phyloP scores from a whole-genome alignment of 2,329 filamentous ascomycete species.

The Sodiomyces alkalinus region DNA sequence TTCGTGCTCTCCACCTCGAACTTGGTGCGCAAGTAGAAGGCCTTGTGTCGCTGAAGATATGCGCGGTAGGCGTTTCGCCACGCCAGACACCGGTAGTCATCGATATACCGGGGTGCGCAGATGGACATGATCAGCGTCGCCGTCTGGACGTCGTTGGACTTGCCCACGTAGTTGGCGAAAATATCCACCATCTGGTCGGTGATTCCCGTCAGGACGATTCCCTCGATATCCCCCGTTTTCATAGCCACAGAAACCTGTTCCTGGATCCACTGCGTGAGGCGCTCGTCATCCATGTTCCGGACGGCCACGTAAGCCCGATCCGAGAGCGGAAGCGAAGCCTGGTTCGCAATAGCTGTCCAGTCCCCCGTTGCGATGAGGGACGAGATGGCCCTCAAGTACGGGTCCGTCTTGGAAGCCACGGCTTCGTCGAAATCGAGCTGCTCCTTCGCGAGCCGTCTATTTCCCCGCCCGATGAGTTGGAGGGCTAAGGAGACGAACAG shows the following conservation, averaged over 20 bases:
- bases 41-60: slow-evolving; percentile 57
- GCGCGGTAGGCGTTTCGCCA: slow-evolving; percentile 62
- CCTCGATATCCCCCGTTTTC: slow-evolving; percentile 57
- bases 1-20: slow-evolving; percentile 67
- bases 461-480: slow-evolving; percentile 43
- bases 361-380: slow-evolving; percentile 62
- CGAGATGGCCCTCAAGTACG: slow-evolving; percentile 67
- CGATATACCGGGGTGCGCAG: slow-evolving; percentile 60
- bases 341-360: slow-evolving; percentile 60
- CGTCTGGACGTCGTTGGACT: slow-evolving; percentile 66
- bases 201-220: slow-evolving; percentile 64
- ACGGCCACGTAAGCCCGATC: slow-evolving; percentile 64
- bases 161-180: slow-evolving; percentile 59
- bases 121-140: slow-evolving; percentile 61
- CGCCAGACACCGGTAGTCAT: slow-evolving; percentile 58
- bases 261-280: slow-evolving; percentile 52
- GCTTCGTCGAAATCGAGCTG: slow-evolving; percentile 43
- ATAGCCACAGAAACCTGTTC: slow-evolving; percentile 47
- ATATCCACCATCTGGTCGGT: slow-evolving; percentile 59
- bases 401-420: slow-evolving; percentile 51
- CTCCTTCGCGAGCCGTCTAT: slow-evolving; percentile 26
- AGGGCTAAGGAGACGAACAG: slow-evolving; percentile 53
- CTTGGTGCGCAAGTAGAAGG: slow-evolving; percentile 59
- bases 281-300: slow-evolving; percentile 45
- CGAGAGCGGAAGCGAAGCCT: slow-evolving; percentile 55